phyloP scores from a whole-genome alignment of 2,329 filamentous ascomycete genomes.

The Neonectria sp. region DNA sequence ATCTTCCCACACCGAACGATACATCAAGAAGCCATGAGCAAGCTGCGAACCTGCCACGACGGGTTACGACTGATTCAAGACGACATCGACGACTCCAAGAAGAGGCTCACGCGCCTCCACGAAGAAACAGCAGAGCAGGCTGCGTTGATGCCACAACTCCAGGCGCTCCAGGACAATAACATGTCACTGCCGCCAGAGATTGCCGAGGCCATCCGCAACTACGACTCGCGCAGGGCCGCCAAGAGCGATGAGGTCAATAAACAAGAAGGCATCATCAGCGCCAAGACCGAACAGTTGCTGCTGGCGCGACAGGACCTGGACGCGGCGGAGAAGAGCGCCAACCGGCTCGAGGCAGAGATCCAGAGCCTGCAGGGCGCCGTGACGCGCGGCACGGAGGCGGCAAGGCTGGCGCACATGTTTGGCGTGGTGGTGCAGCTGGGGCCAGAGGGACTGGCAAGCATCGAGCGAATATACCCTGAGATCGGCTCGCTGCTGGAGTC shows the following conservation, averaged over 20 bases:
- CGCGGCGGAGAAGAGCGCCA: slow-evolving; percentile 37
- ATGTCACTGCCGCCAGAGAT: slow-evolving; percentile 47
- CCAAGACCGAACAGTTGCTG: slow-evolving; percentile 39
- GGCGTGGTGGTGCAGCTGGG: slow-evolving; percentile 47
- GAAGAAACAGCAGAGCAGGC: slow-evolving; percentile 46
- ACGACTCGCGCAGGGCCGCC: slow-evolving; percentile 43
- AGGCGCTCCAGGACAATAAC: slow-evolving; percentile 47
- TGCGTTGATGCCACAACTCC: slow-evolving; percentile 45
- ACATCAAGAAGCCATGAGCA: slow-evolving; percentile 44
- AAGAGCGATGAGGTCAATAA: slow-evolving; percentile 47
- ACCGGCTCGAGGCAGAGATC: slow-evolving; percentile 42
- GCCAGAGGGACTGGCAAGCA: slow-evolving; percentile 44
- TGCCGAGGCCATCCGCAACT: slow-evolving; percentile 46
- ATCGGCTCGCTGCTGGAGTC: slow-evolving; percentile 47
- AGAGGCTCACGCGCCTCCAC: slow-evolving; percentile 37
- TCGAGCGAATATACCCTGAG: slow-evolving; percentile 50
- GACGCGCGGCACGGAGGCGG: slow-evolving; percentile 43
- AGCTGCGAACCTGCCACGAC: slow-evolving; percentile 40
- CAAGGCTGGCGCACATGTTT: slow-evolving; percentile 46
- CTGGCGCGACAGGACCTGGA: slow-evolving; percentile 37
- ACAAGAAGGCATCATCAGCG: slow-evolving; percentile 41
- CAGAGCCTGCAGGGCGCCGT: slow-evolving; percentile 42
- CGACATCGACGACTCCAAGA: slow-evolving; percentile 38
- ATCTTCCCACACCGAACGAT: slow-evolving; percentile 47
- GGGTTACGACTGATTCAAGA: slow-evolving; percentile 40